Base-by-base conservation (phyloP, 352 stramenopile species). In the Globisporangium cylindrosporum region DNA sequence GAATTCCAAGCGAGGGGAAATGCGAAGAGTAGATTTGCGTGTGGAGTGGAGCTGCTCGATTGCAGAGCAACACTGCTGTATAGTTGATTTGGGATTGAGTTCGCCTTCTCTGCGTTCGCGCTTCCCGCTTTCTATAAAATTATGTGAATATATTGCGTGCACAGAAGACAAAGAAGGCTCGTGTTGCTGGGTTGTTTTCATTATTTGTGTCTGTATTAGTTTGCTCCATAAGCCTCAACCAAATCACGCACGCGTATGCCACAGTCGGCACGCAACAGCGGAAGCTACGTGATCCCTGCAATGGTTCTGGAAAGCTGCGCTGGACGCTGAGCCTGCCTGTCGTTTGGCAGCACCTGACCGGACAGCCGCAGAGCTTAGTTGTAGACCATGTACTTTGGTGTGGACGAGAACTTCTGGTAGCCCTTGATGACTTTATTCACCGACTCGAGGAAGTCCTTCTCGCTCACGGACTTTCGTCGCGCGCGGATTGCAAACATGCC, bases 371-470 rank as follows among this genome's bases (percentile, higher is more conserved):
- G 12, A 14, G 27, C 61, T 62, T 97, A 98, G 74, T 98, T 98
- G 85, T 98, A 98, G 61, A 99, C 94, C 93, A 99, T 98, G 89
- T 99, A 99, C 87, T 99, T 99, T 34, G 98, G 98, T 72, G 98
- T 99, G 43, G 97, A 98, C 71, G 91, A 98, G 89, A 99, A 99
- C 90, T 99, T 99, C 76, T 99, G 98, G 91, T 99, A 99, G 68
- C 97, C 97, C 88, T 99, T 99, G 77, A 99, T 99, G 66, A 99
- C 98, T 86, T 99, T 99, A 84, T 99, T 99, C 65, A 99, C 98
- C 62, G 96, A 98, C 69, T 99, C 97, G 66, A 99, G 88, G 82
- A 99, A 99, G 79, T 99, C 98, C 76, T 99, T 99, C 76, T 99
- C 97, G 69, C 89, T 99, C 62, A 99, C 97, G 51, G 81, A 97